These are phyloP conservation scores for Mucor lusitanicus DNA, from an alignment of 371 early-diverging fungal genomes.

Conservation along the genomic window DNA sequence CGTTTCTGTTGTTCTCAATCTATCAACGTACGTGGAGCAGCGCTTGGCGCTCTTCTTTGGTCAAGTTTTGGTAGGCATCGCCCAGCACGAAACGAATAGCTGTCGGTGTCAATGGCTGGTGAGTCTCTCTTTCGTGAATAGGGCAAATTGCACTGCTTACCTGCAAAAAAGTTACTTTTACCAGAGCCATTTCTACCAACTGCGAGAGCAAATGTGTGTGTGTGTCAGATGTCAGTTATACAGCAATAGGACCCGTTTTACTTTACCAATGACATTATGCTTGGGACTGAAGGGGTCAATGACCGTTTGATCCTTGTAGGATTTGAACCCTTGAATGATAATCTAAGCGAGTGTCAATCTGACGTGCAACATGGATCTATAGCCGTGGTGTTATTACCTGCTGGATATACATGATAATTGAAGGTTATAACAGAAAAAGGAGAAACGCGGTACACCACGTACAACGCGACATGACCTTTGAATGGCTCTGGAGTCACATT, in stretches of 20 bases:
- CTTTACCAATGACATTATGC: constrained; percentile 93
- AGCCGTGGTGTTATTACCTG: constrained; percentile 5
- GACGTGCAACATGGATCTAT: neutral
- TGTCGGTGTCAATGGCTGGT: constrained; percentile 11
- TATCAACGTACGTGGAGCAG: constrained; percentile 79
- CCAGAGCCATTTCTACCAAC: constrained; percentile 99
- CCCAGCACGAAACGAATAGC: constrained; percentile 97
- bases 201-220: constrained; percentile 27
- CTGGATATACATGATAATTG: constrained; percentile 18
- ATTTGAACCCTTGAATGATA: constrained; percentile 97
- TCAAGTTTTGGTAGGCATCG: constrained; percentile 93
- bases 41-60: constrained; percentile 91
- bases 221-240: neutral
- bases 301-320: constrained; percentile 94
- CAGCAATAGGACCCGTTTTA: neutral
- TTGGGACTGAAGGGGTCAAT: constrained; percentile 91
- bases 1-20: too few relatives aligned
- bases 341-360: constrained; percentile 54
- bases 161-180: constrained; percentile 98
- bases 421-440: neutral
- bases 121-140: too few relatives aligned
- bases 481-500: neutral
- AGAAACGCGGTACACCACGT: constrained; percentile 4
- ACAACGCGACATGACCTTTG: neutral
- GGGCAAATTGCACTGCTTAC: constrained; percentile 25